Conservation (phyloP, 2,329 filamentous ascomycete species). For the Balansia obtecta region DNA sequence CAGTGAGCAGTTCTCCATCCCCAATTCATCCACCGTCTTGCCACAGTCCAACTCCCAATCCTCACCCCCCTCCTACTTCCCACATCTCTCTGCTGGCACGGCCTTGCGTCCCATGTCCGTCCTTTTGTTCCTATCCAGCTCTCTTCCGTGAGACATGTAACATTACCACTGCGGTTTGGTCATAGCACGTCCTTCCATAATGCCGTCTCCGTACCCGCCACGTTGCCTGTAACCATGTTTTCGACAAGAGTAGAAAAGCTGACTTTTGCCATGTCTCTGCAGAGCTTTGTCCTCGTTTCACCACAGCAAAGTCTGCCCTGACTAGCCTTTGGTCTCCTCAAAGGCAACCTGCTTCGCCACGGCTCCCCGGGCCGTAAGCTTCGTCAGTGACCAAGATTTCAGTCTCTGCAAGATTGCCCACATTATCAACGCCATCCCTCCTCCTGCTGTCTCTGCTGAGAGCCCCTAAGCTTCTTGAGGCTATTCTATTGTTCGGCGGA, state of each 20-base stretch:
- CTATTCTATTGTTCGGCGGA: conserved; percentile 38
- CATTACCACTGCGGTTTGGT: neutral
- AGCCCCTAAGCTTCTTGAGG: conserved; percentile 36
- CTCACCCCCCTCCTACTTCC: neutral
- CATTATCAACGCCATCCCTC: conserved; percentile 54
- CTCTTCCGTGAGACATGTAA: neutral
- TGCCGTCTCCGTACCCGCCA: neutral
- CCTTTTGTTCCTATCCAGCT: neutral
- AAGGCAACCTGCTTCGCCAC: conserved; percentile 47
- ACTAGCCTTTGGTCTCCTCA: conserved; percentile 54
- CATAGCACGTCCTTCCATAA: neutral
- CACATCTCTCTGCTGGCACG: neutral
- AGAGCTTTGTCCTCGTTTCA: neutral
- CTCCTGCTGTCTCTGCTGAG: conserved; percentile 37
- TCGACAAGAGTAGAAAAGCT: neutral
- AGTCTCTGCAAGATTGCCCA: conserved; percentile 50
- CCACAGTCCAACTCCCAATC: neutral
- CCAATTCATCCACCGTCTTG: neutral
- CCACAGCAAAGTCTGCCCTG: conserved; percentile 3
- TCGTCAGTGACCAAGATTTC: conserved; percentile 59
- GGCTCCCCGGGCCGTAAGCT: conserved; percentile 49
- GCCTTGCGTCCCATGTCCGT: neutral
- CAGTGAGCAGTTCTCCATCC: neutral
- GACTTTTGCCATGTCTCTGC: neutral
- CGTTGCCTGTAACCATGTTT: neutral